These are phyloP conservation scores for Luzula sylvatica DNA, from an alignment of 176 grass and related monocot species.

Conservation along the genomic window DNA sequence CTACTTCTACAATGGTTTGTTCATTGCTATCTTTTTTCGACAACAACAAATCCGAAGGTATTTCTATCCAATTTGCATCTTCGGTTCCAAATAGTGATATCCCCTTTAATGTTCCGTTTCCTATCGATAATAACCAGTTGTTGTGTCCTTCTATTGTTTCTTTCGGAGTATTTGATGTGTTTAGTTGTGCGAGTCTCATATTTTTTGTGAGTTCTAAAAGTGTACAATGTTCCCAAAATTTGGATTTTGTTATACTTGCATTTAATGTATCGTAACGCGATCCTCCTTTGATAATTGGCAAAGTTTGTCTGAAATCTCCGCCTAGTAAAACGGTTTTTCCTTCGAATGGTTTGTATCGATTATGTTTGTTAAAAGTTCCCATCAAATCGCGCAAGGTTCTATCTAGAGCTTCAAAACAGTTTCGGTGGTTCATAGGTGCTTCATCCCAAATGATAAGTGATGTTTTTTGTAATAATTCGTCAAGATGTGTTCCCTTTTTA, in stretches of 20 bases:
- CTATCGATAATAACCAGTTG: not conserved
- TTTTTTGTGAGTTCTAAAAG: not conserved
- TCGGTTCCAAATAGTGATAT: not conserved
- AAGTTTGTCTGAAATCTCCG: not conserved
- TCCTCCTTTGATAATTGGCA: not conserved
- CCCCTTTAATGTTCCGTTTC: not conserved
- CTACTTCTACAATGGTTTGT: no score
- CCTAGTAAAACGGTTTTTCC: not conserved
- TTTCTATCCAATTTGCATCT: not conserved
- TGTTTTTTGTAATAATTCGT: conserved; percentile 2
- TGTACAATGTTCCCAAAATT: not conserved
- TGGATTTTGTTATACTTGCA: not conserved
- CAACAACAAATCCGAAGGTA: not conserved
- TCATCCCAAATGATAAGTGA: conserved; percentile 15
- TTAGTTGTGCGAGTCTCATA: not conserved
- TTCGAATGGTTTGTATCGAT: no score
- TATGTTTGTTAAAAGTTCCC: not conserved
- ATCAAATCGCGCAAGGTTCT: conserved; percentile 14
- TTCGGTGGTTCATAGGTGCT: conserved; percentile 10
- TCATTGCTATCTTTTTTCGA: not conserved
- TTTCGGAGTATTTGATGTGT: not conserved
- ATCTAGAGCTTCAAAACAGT: not conserved
- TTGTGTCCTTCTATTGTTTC: not conserved
- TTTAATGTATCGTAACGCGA: not conserved
- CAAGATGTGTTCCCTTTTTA: conserved; percentile 11